phyloP scores from a whole-genome alignment of 192 early-diverging fungal species.

The Irineochytrium annulatum region DNA sequence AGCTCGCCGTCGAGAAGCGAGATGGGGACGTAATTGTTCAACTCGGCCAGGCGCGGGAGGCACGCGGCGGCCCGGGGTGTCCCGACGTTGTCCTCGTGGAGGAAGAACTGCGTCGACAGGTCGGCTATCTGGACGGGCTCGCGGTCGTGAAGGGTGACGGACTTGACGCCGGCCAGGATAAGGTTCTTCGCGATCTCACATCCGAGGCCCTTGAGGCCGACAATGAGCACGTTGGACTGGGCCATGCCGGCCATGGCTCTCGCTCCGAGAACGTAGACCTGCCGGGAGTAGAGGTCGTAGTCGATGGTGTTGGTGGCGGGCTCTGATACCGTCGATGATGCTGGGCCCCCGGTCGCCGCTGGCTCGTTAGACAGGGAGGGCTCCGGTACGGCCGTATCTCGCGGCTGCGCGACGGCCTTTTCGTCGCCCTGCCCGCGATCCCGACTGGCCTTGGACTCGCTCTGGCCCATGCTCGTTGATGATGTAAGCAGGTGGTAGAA shows the following conservation, averaged over 20 bases:
- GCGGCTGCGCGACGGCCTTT: too few relatives aligned
- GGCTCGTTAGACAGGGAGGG: too few relatives aligned
- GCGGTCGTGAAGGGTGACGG: slow-evolving; percentile 91
- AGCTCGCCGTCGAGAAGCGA: slow-evolving; percentile 66
- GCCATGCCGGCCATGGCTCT: slow-evolving; percentile 99
- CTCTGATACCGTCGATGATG: slow-evolving; percentile 1
- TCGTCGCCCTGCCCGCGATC: too few relatives aligned
- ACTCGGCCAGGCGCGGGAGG: slow-evolving; percentile 79
- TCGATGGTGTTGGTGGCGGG: slow-evolving; percentile 69
- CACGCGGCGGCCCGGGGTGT: slow-evolving; percentile 75
- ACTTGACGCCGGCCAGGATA: slow-evolving; percentile 97
- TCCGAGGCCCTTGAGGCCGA: slow-evolving; percentile 94
- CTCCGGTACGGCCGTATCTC: too few relatives aligned
- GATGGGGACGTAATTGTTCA: slow-evolving; percentile 97
- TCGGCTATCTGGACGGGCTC: slow-evolving; percentile 70
- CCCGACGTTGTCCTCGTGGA: slow-evolving; percentile 78
- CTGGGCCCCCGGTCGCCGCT: too few relatives aligned
- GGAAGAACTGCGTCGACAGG: slow-evolving; percentile 91
- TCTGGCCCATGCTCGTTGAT: too few relatives aligned
- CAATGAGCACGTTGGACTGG: slow-evolving; percentile 89
- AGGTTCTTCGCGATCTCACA: slow-evolving; percentile 99
- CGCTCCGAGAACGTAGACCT: slow-evolving; percentile 73
- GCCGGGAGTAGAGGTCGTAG: slow-evolving; percentile 96
- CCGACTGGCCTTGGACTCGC: too few relatives aligned
- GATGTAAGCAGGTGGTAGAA: too few relatives aligned